Percentiles rank a stretch among this genome's conserved stretches.
phyloP scores from a whole-genome alignment of 106 monocot species.

The Phalaenopsis aphrodite region DNA sequence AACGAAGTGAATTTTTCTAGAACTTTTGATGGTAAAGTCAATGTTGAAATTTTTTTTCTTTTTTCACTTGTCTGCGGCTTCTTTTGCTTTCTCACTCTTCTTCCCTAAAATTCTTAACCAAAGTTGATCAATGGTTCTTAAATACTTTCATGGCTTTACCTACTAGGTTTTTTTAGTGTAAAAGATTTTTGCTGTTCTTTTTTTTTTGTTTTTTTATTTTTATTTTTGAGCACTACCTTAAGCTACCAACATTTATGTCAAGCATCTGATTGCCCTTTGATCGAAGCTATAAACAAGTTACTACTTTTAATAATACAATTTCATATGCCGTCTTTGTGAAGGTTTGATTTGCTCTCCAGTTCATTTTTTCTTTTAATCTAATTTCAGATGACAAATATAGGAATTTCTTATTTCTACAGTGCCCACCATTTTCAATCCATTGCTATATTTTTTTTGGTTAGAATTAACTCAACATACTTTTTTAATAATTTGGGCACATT shows the following conservation, averaged over 20 bases:
- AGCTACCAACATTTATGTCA: not conserved
- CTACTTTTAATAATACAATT: not conserved
- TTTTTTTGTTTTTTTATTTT: not conserved
- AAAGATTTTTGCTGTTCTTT: not conserved
- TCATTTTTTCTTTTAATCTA: not conserved
- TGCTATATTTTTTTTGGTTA: not conserved
- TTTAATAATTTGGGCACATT: not conserved
- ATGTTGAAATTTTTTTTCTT: not conserved
- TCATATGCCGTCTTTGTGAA: no score
- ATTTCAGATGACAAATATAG: not conserved
- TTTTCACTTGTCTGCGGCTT: not conserved
- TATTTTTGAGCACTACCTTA: not conserved
- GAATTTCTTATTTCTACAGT: not conserved
- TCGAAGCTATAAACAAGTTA: not conserved
- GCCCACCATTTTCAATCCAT: not conserved
- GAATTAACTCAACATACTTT: not conserved
- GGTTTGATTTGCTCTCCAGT: no score
- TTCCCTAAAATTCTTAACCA: not conserved
- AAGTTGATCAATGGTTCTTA: not conserved
- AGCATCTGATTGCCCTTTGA: not conserved
- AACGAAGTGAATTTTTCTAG: not conserved
- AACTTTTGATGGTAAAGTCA: not conserved
- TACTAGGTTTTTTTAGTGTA: not conserved
- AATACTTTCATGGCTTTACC: not conserved
- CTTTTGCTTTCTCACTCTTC: not conserved